Percentiles rank a stretch among this genome's conserved stretches.
Evolutionary conservation across 2,329 filamentous ascomycete genomes (phyloP).

Genomic region (Penicillium hordei): DNA sequence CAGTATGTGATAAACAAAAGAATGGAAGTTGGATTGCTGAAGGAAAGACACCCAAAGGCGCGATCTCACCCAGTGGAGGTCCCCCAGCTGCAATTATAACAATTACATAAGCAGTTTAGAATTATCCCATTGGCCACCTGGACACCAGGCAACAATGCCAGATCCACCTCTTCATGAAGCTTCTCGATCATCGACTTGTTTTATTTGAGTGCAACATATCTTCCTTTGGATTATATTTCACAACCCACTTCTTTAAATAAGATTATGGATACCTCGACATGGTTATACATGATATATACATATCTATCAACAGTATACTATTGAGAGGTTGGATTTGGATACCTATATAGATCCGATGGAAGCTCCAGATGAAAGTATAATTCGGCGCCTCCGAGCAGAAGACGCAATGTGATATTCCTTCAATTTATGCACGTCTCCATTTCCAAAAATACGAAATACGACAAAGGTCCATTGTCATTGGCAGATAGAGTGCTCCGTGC

Average conservation of each 20-base stretch:
- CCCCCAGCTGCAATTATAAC: neutral
- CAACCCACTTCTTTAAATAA: neutral
- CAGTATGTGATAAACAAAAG: slow-evolving; percentile 1
- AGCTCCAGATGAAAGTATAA: neutral
- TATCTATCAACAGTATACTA: neutral
- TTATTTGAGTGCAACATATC: neutral
- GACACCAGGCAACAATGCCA: neutral
- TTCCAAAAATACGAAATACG: neutral
- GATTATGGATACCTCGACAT: neutral
- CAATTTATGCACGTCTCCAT: neutral
- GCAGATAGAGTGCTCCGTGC: neutral
- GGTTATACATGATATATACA: too few relatives aligned
- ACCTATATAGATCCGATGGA: neutral
- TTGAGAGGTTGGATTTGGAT: neutral
- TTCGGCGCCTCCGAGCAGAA: neutral
- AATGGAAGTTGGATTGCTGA: slow-evolving; percentile 2
- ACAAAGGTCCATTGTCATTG: neutral
- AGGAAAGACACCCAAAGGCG: neutral
- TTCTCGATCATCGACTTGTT: neutral
- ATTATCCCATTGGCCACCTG: neutral
- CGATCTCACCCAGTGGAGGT: neutral
- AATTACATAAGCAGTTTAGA: neutral
- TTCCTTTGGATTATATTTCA: neutral
- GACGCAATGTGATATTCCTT: neutral
- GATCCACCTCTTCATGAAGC: neutral